A percentile compares a stretch with the other conserved stretches of the same genome.
phyloP scores from a whole-genome alignment of 2,329 filamentous ascomycete species.

The Hymenoscyphus infarciens region DNA sequence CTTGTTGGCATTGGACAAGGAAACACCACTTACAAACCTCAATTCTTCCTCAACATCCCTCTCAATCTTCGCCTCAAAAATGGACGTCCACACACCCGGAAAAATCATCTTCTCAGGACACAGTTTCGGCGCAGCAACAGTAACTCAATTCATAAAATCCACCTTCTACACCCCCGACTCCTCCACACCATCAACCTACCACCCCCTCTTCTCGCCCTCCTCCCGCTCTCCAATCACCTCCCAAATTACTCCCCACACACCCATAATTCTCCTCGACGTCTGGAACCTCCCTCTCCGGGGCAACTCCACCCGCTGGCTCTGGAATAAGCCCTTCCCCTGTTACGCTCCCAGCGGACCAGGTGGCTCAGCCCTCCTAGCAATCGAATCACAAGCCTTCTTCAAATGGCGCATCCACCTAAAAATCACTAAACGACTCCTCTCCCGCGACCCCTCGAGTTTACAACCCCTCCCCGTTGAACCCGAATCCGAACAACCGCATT shows the following conservation, averaged over 20 bases:
- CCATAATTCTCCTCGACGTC: conserved; percentile 71
- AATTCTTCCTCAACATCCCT: conserved; percentile 50
- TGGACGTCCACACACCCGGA: conserved; percentile 69
- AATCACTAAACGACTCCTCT: conserved; percentile 63
- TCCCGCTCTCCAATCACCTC: conserved; percentile 51
- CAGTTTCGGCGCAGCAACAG: conserved; percentile 74
- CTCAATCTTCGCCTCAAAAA: conserved; percentile 53
- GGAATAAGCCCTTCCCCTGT: conserved; percentile 68
- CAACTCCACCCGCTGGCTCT: conserved; percentile 59
- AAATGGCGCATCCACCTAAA: conserved; percentile 73
- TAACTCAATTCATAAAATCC: conserved; percentile 74
- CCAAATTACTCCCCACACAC: conserved; percentile 66
- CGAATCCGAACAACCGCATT: conserved; percentile 47
- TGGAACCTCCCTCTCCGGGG: conserved; percentile 73
- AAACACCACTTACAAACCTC: conserved; percentile 48
- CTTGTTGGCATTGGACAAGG: conserved; percentile 61
- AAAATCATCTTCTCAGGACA: conserved; percentile 74
- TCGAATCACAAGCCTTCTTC: conserved; percentile 74
- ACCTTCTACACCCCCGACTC: conserved; percentile 59
- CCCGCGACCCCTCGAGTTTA: conserved; percentile 46
- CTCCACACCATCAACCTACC: conserved; percentile 45
- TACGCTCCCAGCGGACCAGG: conserved; percentile 54
- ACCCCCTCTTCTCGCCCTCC: conserved; percentile 59
- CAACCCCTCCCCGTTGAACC: conserved; percentile 32
- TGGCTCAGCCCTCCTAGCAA: conserved; percentile 59